Percentiles rank a stretch among this genome's conserved stretches.
phyloP scores from a whole-genome alignment of 2,329 filamentous ascomycete species.

The Lasiodiplodia sp. region DNA sequence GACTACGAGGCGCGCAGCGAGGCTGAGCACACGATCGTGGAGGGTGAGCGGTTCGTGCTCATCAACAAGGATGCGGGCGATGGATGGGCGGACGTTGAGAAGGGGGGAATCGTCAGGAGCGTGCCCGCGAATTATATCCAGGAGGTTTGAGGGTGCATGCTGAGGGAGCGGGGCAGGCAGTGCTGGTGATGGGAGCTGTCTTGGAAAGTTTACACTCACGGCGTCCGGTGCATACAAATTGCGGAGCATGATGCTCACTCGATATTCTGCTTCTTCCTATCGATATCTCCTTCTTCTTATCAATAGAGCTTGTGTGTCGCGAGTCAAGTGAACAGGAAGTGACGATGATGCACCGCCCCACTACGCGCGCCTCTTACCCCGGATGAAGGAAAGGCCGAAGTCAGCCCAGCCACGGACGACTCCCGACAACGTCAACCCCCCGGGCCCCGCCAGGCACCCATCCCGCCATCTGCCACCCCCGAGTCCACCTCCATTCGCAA shows the following conservation, averaged over 20 bases:
- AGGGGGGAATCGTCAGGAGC: slow-evolving; percentile 82
- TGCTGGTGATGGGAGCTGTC: neutral
- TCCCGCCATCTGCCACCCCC: slow-evolving; percentile 24
- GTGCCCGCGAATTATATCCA: slow-evolving; percentile 95
- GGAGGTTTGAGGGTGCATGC: slow-evolving; percentile 56
- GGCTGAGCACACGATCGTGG: slow-evolving; percentile 85
- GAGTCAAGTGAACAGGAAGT: neutral
- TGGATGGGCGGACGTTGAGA: slow-evolving; percentile 97
- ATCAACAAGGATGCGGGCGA: slow-evolving; percentile 88
- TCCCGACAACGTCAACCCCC: slow-evolving; percentile 30
- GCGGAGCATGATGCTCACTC: neutral
- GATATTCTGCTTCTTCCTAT: neutral
- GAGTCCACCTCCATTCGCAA: slow-evolving; percentile 27
- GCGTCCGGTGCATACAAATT: slow-evolving; percentile 19
- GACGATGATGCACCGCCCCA: slow-evolving; percentile 17
- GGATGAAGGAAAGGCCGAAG: slow-evolving; percentile 29
- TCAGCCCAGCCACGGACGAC: slow-evolving; percentile 18
- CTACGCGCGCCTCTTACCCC: slow-evolving; percentile 23
- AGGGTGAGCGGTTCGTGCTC: slow-evolving; percentile 91
- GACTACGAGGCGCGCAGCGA: slow-evolving; percentile 88
- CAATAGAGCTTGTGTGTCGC: slow-evolving; percentile 1
- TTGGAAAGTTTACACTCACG: slow-evolving; percentile 22
- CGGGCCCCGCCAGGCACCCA: slow-evolving; percentile 29
- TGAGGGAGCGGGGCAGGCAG: neutral
- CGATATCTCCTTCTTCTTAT: neutral